Evolutionary conservation across 768 basidiomycete genomes (phyloP).

Genomic region (Lactarius akahatsu): DNA sequence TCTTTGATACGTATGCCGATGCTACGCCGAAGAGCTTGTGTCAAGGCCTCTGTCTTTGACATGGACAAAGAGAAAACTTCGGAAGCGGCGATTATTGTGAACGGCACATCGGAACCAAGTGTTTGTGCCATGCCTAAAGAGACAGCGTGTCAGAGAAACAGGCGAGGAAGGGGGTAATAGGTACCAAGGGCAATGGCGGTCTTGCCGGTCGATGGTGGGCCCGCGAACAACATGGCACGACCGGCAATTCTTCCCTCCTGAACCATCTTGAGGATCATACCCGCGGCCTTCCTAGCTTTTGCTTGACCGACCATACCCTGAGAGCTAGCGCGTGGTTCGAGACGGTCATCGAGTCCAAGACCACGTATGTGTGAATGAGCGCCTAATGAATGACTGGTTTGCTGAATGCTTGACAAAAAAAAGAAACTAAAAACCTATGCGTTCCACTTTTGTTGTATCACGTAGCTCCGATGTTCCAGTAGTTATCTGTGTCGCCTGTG

Average conservation of each 20-base stretch:
- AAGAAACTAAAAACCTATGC: slow-evolving; percentile 58
- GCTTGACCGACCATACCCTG: slow-evolving; percentile 98
- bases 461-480: slow-evolving; percentile 77
- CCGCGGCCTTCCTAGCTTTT: slow-evolving; percentile 95
- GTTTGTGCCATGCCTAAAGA: slow-evolving; percentile 90
- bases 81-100: slow-evolving; percentile 96
- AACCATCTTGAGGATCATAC: slow-evolving; percentile 97
- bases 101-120: slow-evolving; percentile 91
- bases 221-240: slow-evolving; percentile 94
- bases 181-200: slow-evolving; percentile 95
- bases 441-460: slow-evolving; percentile 91
- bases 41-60: slow-evolving; percentile 98
- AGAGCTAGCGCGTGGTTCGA: slow-evolving; percentile 84
- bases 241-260: slow-evolving; percentile 95
- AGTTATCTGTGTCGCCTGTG: slow-evolving; percentile 67
- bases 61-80: slow-evolving; percentile 98
- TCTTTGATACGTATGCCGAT: slow-evolving; percentile 98
- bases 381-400: slow-evolving; percentile 44
- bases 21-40: slow-evolving; percentile 92
- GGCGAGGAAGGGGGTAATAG: slow-evolving; percentile 31
- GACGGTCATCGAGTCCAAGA: slow-evolving; percentile 85
- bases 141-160: neutral
- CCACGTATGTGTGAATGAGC: slow-evolving; percentile 96
- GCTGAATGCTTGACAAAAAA: slow-evolving; percentile 2
- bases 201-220: slow-evolving; percentile 96